These are phyloP conservation scores for Helminthosporium solani DNA, from an alignment of 2,329 filamentous ascomycete genomes.

Conservation along the genomic window DNA sequence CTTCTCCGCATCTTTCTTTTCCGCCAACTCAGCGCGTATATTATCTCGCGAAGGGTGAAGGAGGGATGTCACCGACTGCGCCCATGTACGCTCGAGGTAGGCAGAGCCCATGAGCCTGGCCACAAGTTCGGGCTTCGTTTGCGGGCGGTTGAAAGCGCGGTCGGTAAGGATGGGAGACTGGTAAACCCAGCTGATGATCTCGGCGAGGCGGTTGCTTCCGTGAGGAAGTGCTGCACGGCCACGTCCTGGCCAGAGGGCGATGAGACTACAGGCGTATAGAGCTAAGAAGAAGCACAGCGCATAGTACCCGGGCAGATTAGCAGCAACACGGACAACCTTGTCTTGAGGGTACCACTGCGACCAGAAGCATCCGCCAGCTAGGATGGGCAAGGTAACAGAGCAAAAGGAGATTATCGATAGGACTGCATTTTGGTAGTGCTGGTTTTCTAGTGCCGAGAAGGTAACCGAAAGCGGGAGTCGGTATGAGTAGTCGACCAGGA, in stretches of 20 bases:
- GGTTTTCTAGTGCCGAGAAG: conserved; percentile 58
- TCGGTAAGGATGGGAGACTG: conserved; percentile 72
- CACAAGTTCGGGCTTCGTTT: conserved; percentile 67
- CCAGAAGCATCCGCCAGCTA: conserved; percentile 72
- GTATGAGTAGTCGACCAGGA: conserved; percentile 70
- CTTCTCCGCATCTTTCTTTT: conserved; percentile 20
- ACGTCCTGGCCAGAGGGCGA: conserved; percentile 59
- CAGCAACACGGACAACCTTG: conserved; percentile 55
- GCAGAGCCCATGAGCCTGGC: conserved; percentile 63
- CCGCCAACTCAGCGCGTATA: conserved; percentile 22
- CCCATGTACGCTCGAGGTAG: conserved; percentile 47
- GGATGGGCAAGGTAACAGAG: conserved; percentile 64
- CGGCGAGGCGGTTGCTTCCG: conserved; percentile 68
- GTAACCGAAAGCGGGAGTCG: conserved; percentile 63
- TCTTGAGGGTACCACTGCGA: conserved; percentile 59
- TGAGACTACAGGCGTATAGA: conserved; percentile 66
- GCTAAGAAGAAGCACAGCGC: conserved; percentile 70
- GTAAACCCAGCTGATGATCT: conserved; percentile 75
- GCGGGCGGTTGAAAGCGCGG: conserved; percentile 68
- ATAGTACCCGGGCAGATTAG: conserved; percentile 72
- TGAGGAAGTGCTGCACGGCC: conserved; percentile 69
- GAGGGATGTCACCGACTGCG: conserved; percentile 28
- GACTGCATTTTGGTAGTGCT: conserved; percentile 65
- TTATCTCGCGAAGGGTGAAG: conserved; percentile 32
- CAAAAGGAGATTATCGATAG: conserved; percentile 61